These are phyloP conservation scores for Linaria vulgaris DNA, from an alignment of 257 asterid genomes.

Conservation along the genomic window DNA sequence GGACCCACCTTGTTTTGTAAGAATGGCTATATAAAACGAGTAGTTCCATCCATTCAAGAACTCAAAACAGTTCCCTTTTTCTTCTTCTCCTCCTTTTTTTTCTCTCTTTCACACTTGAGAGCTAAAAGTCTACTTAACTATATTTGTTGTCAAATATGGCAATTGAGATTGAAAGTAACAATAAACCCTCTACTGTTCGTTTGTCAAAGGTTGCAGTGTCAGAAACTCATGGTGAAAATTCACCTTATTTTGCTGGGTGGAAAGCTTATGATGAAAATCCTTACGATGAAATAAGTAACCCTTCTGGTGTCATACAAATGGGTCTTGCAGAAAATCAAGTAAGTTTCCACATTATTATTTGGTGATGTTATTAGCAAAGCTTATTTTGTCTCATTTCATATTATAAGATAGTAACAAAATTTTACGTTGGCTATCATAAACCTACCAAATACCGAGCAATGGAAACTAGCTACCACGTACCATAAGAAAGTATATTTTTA, in stretches of 20 bases:
- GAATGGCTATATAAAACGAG: conserved; percentile 35
- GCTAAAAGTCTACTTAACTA: neutral
- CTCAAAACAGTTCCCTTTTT: conserved; percentile 10
- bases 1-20: conserved; percentile 23
- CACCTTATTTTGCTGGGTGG: conserved; percentile 96
- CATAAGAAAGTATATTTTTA: too few relatives aligned
- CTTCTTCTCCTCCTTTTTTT: neutral
- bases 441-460: too few relatives aligned
- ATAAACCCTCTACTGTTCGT: conserved; percentile 33
- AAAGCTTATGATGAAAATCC: conserved; percentile 86
- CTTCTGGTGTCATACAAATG: conserved; percentile 88
- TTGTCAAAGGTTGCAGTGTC: conserved; percentile 67
- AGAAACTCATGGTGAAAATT: conserved; percentile 84
- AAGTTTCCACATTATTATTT: conserved; percentile 1
- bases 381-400: too few relatives aligned
- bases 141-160: conserved; percentile 32
- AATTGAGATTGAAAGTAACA: conserved; percentile 39
- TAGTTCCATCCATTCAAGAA: conserved; percentile 19
- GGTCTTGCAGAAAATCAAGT: conserved; percentile 95
- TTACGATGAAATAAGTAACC: conserved; percentile 53
- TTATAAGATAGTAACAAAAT: too few relatives aligned
- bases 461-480: too few relatives aligned
- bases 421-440: too few relatives aligned
- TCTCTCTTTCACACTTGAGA: neutral
- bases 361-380: too few relatives aligned